Percentiles rank a stretch among this genome's conserved stretches.
phyloP scores from a whole-genome alignment of 148 eudicot genomes.

The Amaranthus hypochondriacus region DNA sequence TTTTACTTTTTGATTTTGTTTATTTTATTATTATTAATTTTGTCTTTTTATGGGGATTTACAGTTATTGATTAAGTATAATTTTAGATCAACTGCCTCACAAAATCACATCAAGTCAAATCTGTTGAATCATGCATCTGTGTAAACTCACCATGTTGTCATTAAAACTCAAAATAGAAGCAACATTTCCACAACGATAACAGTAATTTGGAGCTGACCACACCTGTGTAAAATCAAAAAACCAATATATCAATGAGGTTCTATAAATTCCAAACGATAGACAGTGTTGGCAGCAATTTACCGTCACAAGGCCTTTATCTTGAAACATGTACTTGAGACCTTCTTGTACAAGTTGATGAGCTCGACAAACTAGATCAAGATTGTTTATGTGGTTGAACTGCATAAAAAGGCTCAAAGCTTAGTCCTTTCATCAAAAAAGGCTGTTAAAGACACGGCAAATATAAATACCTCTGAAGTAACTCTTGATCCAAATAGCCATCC shows the following conservation, averaged over 20 bases:
- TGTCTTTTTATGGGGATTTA: too few relatives aligned
- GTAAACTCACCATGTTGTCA: slow-evolving; percentile 77
- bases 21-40: too few relatives aligned
- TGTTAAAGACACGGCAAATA: background rate
- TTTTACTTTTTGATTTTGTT: too few relatives aligned
- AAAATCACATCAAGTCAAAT: background rate
- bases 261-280: background rate
- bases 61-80: too few relatives aligned
- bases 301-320: slow-evolving; percentile 99
- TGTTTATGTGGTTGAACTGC: slow-evolving; percentile 99
- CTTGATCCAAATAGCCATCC: slow-evolving; percentile 99
- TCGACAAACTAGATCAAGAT: slow-evolving; percentile 94
- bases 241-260: slow-evolving; percentile 4
- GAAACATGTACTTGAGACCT: slow-evolving; percentile 99
- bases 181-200: slow-evolving; percentile 98
- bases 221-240: slow-evolving; percentile 57
- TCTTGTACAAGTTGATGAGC: slow-evolving; percentile 99
- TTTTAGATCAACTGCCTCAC: background rate
- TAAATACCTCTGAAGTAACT: slow-evolving; percentile 83
- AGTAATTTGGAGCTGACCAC: slow-evolving; percentile 99
- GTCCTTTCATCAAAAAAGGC: slow-evolving; percentile 16
- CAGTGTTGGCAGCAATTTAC: slow-evolving; percentile 39
- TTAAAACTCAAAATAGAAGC: slow-evolving; percentile 99
- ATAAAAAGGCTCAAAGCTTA: slow-evolving; percentile 2
- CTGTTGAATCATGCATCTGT: background rate